These are phyloP conservation scores for Albifimbria verrucaria DNA, from an alignment of 2,329 filamentous ascomycete genomes.

Conservation along the genomic window DNA sequence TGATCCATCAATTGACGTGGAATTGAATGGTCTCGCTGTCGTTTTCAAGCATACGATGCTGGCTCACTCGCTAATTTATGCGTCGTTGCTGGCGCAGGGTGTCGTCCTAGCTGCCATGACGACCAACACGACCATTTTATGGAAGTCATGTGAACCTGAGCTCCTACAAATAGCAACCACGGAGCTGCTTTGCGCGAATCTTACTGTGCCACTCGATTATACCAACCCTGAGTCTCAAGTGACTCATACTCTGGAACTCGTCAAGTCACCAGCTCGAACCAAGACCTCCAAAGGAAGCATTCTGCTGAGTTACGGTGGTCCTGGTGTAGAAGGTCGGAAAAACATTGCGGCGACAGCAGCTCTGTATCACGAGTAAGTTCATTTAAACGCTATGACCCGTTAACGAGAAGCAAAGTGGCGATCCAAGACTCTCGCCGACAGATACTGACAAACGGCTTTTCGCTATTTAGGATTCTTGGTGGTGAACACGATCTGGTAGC, in stretches of 20 bases:
- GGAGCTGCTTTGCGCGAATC: not conserved
- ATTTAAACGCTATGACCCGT: not conserved
- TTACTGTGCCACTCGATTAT: not conserved
- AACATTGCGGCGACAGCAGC: not conserved
- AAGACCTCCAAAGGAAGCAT: not conserved
- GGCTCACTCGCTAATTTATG: no score
- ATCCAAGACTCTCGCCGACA: not conserved
- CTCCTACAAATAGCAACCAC: not conserved
- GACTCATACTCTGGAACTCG: not conserved
- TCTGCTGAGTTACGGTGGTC: not conserved
- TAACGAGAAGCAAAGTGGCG: not conserved
- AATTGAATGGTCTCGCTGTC: no score
- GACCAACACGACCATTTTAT: not conserved
- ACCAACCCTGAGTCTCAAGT: not conserved
- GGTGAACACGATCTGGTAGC: slow-evolving; percentile 13
- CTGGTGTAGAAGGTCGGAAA: not conserved
- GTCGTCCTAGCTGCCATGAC: not conserved
- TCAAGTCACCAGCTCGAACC: not conserved
- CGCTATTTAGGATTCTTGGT: slow-evolving; percentile 8
- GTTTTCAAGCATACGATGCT: no score
- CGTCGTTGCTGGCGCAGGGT: not conserved
- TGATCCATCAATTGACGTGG: no score
- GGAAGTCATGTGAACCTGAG: not conserved
- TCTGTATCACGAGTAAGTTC: not conserved
- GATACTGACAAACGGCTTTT: slow-evolving; percentile 3